Evolutionary conservation across 148 eudicot species (phyloP), one percentile per base, ranked within the genome.

Genomic region (Talinum fruticosum): DNA sequence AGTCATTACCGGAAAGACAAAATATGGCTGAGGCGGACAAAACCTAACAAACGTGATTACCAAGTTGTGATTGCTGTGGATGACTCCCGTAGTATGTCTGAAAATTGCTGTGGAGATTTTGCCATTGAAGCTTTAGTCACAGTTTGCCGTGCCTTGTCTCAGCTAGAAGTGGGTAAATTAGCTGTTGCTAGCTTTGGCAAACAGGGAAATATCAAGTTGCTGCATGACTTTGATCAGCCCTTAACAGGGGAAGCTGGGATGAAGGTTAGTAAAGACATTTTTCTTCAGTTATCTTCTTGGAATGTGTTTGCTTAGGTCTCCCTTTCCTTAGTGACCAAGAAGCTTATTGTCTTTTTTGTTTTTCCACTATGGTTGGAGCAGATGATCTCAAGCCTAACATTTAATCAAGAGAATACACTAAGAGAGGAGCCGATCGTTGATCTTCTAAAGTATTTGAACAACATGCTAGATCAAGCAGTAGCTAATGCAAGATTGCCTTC

Each of bases 51-150:
- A 78, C 92, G 99, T 72, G 93, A 96, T 83, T 96, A 96, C 84
- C 98, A 93, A 87, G 97, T 96, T 21, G 89, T 96, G 75, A 90
- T 96, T 65, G 99, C 87, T 5, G 92, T 96, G 66, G 99, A 96
- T 80, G 99, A 96, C 82, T 96, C 99, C 16, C 91, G 92, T 45
- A 93, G 99, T 87, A 96, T 96, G 99, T 91, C 90, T 23, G 98
- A 96, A 81, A 89, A 87, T 71, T 73, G 77, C 77, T 96, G 99
- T 78, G 98, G 97, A 29, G 87, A 88, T 79, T 87, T 93, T 78
- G 99, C 99, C n/a, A 78, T 90, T 70, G 97, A 96, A 88, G 97
- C 99, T 80, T 84, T 96, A 76, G 97, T 96, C 81, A 93, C 99
- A 6, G 99, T 96, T 34, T 96, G 98, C 32, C 96, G 97, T 84